Base-by-base conservation (phyloP, 1,139 yeast species). In the Nadsonia commutata region DNA sequence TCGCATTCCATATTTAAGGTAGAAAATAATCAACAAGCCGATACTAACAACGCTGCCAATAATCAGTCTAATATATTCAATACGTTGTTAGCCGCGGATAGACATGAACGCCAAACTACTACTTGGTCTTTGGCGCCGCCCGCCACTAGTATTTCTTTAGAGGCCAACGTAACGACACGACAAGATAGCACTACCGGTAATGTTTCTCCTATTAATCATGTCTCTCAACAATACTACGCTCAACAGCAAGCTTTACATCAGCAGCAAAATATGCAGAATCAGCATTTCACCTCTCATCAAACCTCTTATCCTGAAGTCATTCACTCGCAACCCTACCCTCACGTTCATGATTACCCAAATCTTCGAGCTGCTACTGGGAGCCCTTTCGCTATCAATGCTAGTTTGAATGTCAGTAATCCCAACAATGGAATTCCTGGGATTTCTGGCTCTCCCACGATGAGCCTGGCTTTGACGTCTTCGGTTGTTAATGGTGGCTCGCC, bases 1-100 rank as follows among this genome's bases (percentile, higher is more conserved):
- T 11, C 33, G 5, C 9, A 27, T 22, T 7, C 7, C 11, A 8
- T 18, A 21, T 17, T 23, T 16, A 43, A 36, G 20, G 40, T 44
- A 6, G 39, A 36, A 18, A 31, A n/a, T 16, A 38, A 40, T 21
- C 39, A 22, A 31, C 40, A 45, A 4, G 22, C 21, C 22, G n/a
- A 17, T 42, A 11, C 22, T 47, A 38, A 42, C 40, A 18, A 44
- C 48, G 23, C 39, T 37, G 38, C 37, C 49, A 18, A n/a, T 38
- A 38, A 13, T 52, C 53, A 27, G 5, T 13, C 13, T 4, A 27
- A 27, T 9, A 44, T 50, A 48, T 50, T 53, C 38, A 54, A 53
- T 33, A 52, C 52, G 42, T 49, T 53, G 39, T 53, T 53, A 56
- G 40, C 46, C 46, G 55, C 55, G 1, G 57, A 52, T 42, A 47